A percentile compares a stretch with the other conserved stretches of the same genome.
phyloP scores from a whole-genome alignment of 2,329 filamentous ascomycete genomes.

The Bisporella sp. region DNA sequence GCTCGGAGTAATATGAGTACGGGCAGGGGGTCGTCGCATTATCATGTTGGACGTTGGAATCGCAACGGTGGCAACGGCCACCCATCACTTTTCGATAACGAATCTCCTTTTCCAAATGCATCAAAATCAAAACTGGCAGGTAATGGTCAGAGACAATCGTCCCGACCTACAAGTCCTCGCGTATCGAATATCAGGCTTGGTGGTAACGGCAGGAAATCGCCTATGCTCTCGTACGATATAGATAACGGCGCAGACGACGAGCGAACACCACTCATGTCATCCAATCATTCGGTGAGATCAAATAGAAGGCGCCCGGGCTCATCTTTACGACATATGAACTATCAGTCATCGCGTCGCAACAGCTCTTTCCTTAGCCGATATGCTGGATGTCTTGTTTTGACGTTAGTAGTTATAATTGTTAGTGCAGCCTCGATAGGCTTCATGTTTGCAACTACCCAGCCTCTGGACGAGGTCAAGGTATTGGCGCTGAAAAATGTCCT shows the following conservation, averaged over 20 bases:
- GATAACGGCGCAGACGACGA: slow-evolving; percentile 86
- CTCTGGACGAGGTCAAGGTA: slow-evolving; percentile 71
- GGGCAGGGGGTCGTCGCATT: slow-evolving; percentile 60
- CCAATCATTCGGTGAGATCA: slow-evolving; percentile 51
- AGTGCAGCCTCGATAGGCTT: slow-evolving; percentile 83
- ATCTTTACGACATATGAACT: slow-evolving; percentile 64
- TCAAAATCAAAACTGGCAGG: slow-evolving; percentile 56
- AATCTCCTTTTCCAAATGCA: slow-evolving; percentile 69
- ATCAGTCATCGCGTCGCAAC: slow-evolving; percentile 57
- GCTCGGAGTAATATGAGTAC: slow-evolving; percentile 50
- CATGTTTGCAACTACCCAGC: slow-evolving; percentile 85
- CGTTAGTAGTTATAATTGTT: slow-evolving; percentile 72
- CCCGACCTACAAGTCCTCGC: slow-evolving; percentile 64
- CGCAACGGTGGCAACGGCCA: slow-evolving; percentile 62
- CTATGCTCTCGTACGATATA: slow-evolving; percentile 68
- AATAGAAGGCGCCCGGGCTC: slow-evolving; percentile 46
- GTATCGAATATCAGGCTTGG: slow-evolving; percentile 40
- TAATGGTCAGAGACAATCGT: slow-evolving; percentile 50
- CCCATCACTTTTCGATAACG: slow-evolving; percentile 66
- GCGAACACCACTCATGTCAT: slow-evolving; percentile 69
- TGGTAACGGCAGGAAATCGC: slow-evolving; percentile 45
- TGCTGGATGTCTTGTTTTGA: slow-evolving; percentile 81
- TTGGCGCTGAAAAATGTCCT: slow-evolving; percentile 81
- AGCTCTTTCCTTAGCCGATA: slow-evolving; percentile 64
- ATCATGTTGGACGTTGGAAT: slow-evolving; percentile 75